Conservation (phyloP, 2,329 filamentous ascomycete genomes). For the Penicillium sp. region DNA sequence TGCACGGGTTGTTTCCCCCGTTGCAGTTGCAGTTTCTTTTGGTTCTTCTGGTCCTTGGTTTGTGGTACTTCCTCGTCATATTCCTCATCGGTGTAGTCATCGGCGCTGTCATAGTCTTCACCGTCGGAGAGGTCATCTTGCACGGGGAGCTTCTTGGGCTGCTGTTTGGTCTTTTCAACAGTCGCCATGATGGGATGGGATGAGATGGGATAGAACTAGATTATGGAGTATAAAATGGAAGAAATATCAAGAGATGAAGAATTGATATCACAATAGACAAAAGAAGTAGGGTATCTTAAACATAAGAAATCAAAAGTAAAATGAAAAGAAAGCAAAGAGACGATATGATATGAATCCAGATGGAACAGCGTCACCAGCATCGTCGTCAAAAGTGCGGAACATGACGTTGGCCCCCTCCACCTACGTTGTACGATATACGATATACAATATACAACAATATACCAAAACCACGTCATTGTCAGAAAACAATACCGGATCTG, state of each 20-base stretch:
- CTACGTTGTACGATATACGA: background rate
- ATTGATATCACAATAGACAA: background rate
- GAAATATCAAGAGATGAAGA: background rate
- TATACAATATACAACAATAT: no score
- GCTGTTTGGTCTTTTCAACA: slow-evolving; percentile 29
- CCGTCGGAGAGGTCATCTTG: slow-evolving; percentile 29
- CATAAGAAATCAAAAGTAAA: background rate
- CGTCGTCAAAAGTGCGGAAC: background rate
- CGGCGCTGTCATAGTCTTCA: slow-evolving; percentile 32
- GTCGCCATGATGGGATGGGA: slow-evolving; percentile 27
- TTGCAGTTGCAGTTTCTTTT: slow-evolving; percentile 20
- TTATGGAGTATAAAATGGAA: background rate
- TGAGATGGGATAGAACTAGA: background rate
- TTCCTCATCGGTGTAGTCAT: slow-evolving; percentile 32
- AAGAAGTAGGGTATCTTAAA: slow-evolving; percentile 1
- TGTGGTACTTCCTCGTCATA: slow-evolving; percentile 14
- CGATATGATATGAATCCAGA: slow-evolving; percentile 10
- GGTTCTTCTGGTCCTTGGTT: slow-evolving; percentile 4
- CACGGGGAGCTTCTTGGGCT: slow-evolving; percentile 26
- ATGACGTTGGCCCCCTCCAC: slow-evolving; percentile 25
- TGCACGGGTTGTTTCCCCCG: slow-evolving; percentile 20
- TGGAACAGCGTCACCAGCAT: background rate
- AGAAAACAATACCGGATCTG: background rate
- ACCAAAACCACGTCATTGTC: slow-evolving; percentile 12
- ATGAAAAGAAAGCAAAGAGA: slow-evolving; percentile 11